Evolutionary conservation across 2,329 filamentous ascomycete species (phyloP), one percentile per base, ranked within the genome.

Genomic region (Pseudogymnoascus sp.): DNA sequence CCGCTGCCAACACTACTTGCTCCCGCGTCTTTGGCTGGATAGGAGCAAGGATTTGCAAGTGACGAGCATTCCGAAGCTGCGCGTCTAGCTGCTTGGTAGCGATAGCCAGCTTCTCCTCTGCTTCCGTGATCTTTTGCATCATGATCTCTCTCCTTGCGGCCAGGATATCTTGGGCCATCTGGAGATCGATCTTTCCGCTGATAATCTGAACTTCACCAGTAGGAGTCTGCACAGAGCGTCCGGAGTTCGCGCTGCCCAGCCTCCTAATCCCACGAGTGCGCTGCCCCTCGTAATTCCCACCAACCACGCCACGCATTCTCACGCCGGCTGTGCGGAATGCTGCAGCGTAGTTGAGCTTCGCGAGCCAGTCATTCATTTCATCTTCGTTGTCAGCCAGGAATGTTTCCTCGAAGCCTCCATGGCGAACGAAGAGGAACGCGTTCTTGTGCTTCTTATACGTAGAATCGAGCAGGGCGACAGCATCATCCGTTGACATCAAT

Each of bases 311-410:
- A 69, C 93, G 85, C 81, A 96, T 96, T 46, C 91, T 85, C 5
- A 97, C 91, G 11, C 93, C 93, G 5, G 93, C 91, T 0, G 92
- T 96, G 69, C 91, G 85, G 75, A 97, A 97, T 0, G 95, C 91
- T 7, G 95, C 93, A 36, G 93, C 93, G 73, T 97, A 97, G 74
- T 99, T 99, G 65, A 99, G 83, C 71, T 96, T 95, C 6, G 90
- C 90, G 28, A 99, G 80, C 95, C 95, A 99, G 73, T 99, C 95
- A 70, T 97, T 96, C 82, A 96, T 87, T 70, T 99, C 95, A 1
- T 85, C 81, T 70, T 99, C 95, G 62, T 86, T 91, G 70, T 97
- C 93, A 4, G 95, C 93, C 16, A 97, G 79, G 38, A 99, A 88
- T 0, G 93, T 88, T 73, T 99, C 95, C 71, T 99, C 93, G 40